Base-by-base conservation (phyloP, 140 eudicot species). In the Cichorium intybus region DNA sequence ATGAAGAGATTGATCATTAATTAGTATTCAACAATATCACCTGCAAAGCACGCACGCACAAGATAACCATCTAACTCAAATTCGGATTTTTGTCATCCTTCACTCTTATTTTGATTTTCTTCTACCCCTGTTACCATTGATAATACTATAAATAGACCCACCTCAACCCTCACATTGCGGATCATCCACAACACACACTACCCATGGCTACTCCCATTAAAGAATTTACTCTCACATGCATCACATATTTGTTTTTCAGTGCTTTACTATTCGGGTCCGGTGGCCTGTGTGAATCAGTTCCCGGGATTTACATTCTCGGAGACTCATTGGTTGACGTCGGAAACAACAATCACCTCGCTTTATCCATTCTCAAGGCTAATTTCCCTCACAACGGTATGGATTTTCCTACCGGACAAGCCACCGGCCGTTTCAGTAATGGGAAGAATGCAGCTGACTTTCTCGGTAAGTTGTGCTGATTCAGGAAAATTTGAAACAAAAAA, bases 271-370 rank as follows among this genome's bases (percentile, higher is more conserved):
- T 52, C 7, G 31, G 11, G n/a, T 39, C 50, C 10, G 28, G 50
- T 62, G 20, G 27, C 12, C 4, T 11, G 22, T 52, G 58, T 53
- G 48, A 62, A 27, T 62, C 39, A 3, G 87, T 79, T 4, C 79
- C 93, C 0, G 89, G 73, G 0, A 24, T 77, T 39, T 88, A 82
- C 29, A 77, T 84, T 45, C 75, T 89, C 12, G 95, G 97, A 14
- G 97, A 86, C 57, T 86, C 97, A 10, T 60, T 86, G 3, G 87
- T 84, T 4, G 95, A 89, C 18, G 97, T 86, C 7, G 97, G 95
- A 31, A 89, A 86, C 83, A 89, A 86, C 62, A 81, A 86, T 37
- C 49, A 77, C 75, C 76, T 83, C 17, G 12, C 69, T 17, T 22
- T 75, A 16, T 73, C 91, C 52, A 6, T 81, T 52, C 14, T 71